Evolutionary conservation across 2,329 filamentous ascomycete species (phyloP), one percentile per base, ranked within the genome.

Genomic region (Clarireedia homoeocarpa): DNA sequence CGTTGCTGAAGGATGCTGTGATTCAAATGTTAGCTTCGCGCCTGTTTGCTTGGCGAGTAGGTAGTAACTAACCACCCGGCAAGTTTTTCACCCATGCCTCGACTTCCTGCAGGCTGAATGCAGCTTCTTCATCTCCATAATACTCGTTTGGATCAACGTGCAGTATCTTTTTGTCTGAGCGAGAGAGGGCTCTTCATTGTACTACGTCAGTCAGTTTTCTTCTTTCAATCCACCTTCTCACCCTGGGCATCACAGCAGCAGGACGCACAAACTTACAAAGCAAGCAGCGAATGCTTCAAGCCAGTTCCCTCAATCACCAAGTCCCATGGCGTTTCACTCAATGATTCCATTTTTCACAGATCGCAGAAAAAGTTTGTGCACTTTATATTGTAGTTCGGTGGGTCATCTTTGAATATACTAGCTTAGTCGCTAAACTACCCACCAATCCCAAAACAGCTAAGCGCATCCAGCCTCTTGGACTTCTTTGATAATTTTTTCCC

Each of bases 141-240:
- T 89, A 95, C 60, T 84, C 79, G 74, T 95, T 91, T 61, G 82
- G 80, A 70, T 97, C 92, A 69, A 96, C 76, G 71, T 97, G 92
- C 58, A 97, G 81, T 63, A 96, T 82, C 66, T 89, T 94, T 77
- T 95, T 95, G 69, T 85, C 86, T 60, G 91, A 95, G 68, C 91
- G 86, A 64, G 92, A 97, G 66, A 97, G 80, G 67, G 92, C 88
- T 80, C 92, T 97, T 79, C 63, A 73, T 61, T 59, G 69, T 55
- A 73, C 80, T 86, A 73, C 72, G 84, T 90, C 82, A 89, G 86
- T 88, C 82, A 87, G 84, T 83, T 70, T 74, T 74, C 72, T 67
- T 64, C 65, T 62, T 63, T 64, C 60, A 57, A 48, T 40, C 5
- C 23, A 26, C 17, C 47, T 5, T 38, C 6, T 36, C 39, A 5